phyloP scores from a whole-genome alignment of 495 filamentous ascomycete species.

The Penicillium cataractarum region DNA sequence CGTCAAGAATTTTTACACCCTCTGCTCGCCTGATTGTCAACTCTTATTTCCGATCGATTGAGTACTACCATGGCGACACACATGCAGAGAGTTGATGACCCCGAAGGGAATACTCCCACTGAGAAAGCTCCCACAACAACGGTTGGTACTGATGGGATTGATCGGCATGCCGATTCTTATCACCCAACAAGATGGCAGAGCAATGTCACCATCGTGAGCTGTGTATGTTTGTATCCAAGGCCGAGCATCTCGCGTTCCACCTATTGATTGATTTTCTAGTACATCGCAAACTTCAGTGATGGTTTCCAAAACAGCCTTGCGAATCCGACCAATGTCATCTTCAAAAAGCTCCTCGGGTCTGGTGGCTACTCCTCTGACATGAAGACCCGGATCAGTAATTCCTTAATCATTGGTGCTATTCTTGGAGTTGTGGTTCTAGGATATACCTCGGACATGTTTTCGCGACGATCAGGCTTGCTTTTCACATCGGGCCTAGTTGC shows the following conservation, averaged over 20 bases:
- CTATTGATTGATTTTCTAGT: constrained; percentile 23
- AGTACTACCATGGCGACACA: background rate
- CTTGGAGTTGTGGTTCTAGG: constrained; percentile 38
- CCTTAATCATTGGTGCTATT: constrained; percentile 40
- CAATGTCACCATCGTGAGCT: constrained; percentile 33
- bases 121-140: background rate
- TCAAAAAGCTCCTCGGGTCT: constrained; percentile 35
- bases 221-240: constrained; percentile 17
- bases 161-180: constrained; percentile 8
- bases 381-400: constrained; percentile 42
- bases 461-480: constrained; percentile 34
- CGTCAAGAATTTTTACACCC: background rate
- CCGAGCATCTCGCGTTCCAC: background rate
- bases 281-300: constrained; percentile 45
- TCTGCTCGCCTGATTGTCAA: background rate
- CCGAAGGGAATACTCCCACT: background rate
- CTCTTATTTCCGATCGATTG: background rate
- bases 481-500: constrained; percentile 39
- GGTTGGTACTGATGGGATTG: background rate
- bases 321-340: constrained; percentile 45
- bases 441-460: constrained; percentile 39
- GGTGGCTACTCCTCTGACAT: constrained; percentile 35
- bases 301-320: constrained; percentile 40
- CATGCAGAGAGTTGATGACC: background rate
- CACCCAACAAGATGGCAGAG: constrained; percentile 31